Base-by-base conservation (phyloP, 495 filamentous ascomycete species). In the Mytilinidion resinicola region DNA sequence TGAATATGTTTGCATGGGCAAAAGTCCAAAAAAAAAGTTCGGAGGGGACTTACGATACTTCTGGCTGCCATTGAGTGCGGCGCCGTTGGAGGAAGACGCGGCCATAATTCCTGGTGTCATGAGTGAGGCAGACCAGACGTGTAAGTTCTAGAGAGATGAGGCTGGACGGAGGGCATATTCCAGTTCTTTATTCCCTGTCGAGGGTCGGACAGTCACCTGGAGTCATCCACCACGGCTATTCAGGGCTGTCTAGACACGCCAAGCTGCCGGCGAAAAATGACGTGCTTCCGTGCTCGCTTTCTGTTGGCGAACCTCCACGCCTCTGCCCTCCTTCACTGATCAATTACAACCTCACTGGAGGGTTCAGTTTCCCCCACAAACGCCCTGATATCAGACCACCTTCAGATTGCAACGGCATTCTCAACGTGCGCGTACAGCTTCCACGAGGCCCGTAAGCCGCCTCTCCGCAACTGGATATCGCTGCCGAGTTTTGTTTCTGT, bases 41-140 rank as follows among this genome's bases (percentile, higher is more conserved):
- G 3, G n/a, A 30, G 25, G 5, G 10, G 41, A n/a, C 64, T 15
- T 61, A 67, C 60, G 47, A 46, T 67, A 60, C 36, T 51, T 54
- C 30, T 42, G 53, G 9, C 52, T 44, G 56, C 56, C 59, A 59
- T 57, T 67, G 48, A 46, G 17, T 34, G 46, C 38, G 35, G 46
- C 21, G 1, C 15, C 21, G 19, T 51, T 42, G 5, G 36, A 35
- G 1, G 48, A 19, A n/a, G 56, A 42, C 11, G 51, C 39, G 41
- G 57, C 53, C 62, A 61, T 64, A 19, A 39, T 25, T 3, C 30
- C 55, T 4, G 58, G 15, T 10, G 54, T 59, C 43, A 61, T 39
- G 62, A 49, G 42, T 35, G 53, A 19, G 47, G 56, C 14, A 51
- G 53, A 43, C 51, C 37, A 20, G 35, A 54, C 5, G 50, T 11